Evolutionary conservation across 139 green algal species (phyloP).

Genomic region (Klebsormidium nitens): DNA sequence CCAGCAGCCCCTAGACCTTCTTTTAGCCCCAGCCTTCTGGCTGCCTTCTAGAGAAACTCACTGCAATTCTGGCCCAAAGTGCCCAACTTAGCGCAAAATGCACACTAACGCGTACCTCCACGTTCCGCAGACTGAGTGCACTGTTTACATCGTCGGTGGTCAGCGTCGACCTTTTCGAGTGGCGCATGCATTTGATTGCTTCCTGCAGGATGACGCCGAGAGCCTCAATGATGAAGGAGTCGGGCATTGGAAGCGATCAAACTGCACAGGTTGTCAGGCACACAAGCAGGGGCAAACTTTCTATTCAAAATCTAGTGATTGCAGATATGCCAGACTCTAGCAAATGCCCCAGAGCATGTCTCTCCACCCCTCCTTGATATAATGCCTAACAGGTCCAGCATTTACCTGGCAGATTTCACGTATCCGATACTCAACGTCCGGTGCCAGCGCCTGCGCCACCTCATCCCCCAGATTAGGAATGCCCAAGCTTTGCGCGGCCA

Average conservation of each 20-base stretch:
- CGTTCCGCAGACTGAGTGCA: slow-evolving; percentile 66
- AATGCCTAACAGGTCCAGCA: not conserved
- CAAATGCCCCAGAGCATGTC: not conserved
- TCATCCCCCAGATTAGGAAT: slow-evolving; percentile 25
- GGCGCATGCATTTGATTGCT: slow-evolving; percentile 76
- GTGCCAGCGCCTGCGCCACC: slow-evolving; percentile 37
- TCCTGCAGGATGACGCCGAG: slow-evolving; percentile 55
- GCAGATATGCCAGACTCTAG: not conserved
- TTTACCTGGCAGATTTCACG: slow-evolving; percentile 81
- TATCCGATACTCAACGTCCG: slow-evolving; percentile 84
- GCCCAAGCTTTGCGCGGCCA: slow-evolving; percentile 19
- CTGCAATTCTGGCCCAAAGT: too few species aligned
- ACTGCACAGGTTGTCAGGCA: not conserved
- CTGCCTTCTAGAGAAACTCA: too few species aligned
- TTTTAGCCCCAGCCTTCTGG: too few species aligned
- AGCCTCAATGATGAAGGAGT: too few species aligned
- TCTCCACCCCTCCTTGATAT: too few species aligned
- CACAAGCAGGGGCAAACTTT: not conserved
- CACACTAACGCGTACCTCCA: slow-evolving; percentile 65
- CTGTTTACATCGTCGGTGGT: slow-evolving; percentile 73
- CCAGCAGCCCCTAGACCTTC: not conserved
- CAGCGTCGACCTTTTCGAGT: slow-evolving; percentile 67
- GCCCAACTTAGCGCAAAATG: too few species aligned
- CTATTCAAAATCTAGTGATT: not conserved
- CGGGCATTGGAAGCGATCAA: too few species aligned